Evolutionary conservation across 371 early-diverging fungal species (phyloP), one percentile per base, ranked within the genome.

Genomic region (Mortierella sp.): DNA sequence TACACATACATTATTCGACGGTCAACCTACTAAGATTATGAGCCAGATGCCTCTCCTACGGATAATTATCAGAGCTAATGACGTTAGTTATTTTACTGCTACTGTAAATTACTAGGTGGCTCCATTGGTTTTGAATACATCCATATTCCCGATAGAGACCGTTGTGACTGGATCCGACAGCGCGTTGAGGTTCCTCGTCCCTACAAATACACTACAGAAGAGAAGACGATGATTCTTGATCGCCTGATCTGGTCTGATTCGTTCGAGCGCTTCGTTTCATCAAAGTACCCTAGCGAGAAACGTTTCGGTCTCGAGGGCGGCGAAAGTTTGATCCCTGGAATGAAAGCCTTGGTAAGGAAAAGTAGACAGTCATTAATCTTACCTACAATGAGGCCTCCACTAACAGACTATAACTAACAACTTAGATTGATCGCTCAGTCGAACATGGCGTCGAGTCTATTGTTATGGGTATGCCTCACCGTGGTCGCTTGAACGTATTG

Each of bases 401-500:
- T 35, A 57, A 57, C 19, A 26, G 7, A 29, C 34, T 57, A 8
- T 15, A n/a, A 57, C n/a, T 10, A n/a, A 35, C n/a, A 34, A 57
- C 35, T 23, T 29, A 53, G 53, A 53, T 53, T 53, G 53, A 53
- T 28, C 91, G 93, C 64, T 94, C 96, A 22, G 97, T 97, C 55
- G 97, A 97, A 68, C 89, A 92, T 63, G 99, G 98, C 35, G 93
- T 97, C 70, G 94, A 96, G 82, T 92, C 94, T 56, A 93, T 98
- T 72, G 93, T 97, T 55, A 94, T 98, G 90, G 98, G 99, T 68
- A 98, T 98, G 98, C 96, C 99, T 45, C 99, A 98, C 85, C 96
- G 99, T 85, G 99, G 99, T 68, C 95, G 99, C 75, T 87, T 98
- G 60, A 98, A 98, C 83, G 97, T 98, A n/a, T 90, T 99, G 57